Percentiles rank a stretch among this genome's conserved stretches.
These are phyloP conservation scores for Globisporangium solare DNA, from an alignment of 352 stramenopile species.

Conservation along the genomic window DNA sequence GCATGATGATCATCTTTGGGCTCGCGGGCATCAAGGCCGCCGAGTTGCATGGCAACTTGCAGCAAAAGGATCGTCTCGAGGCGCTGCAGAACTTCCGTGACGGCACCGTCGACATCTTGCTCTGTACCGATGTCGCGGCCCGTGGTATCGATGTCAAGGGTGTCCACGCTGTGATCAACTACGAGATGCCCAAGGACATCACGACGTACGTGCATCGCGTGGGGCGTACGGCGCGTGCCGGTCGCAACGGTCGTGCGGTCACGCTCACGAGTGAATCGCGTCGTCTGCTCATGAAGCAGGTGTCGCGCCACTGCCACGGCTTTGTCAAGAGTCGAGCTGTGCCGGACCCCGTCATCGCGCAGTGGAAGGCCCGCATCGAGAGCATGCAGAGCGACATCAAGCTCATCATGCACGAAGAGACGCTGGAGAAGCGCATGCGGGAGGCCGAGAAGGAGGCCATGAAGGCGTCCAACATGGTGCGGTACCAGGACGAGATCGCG, in stretches of 20 bases:
- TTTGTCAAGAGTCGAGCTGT: slow-evolving; percentile 91
- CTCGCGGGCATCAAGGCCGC: slow-evolving; percentile 95
- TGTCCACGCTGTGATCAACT: slow-evolving; percentile 99
- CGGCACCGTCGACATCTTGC: slow-evolving; percentile 93
- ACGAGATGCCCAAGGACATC: slow-evolving; percentile 98
- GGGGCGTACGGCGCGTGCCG: slow-evolving; percentile 96
- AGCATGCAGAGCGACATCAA: slow-evolving; percentile 79
- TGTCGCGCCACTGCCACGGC: slow-evolving; percentile 83
- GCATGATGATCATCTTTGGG: slow-evolving; percentile 96
- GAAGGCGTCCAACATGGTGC: slow-evolving; percentile 87
- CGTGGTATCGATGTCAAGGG: slow-evolving; percentile 97
- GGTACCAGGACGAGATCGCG: slow-evolving; percentile 89
- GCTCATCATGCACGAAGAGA: slow-evolving; percentile 83
- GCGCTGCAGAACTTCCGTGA: slow-evolving; percentile 96
- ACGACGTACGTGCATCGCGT: slow-evolving; percentile 99
- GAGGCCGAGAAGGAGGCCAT: slow-evolving; percentile 87
- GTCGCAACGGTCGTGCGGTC: slow-evolving; percentile 88
- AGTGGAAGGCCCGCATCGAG: slow-evolving; percentile 85
- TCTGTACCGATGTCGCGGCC: slow-evolving; percentile 98
- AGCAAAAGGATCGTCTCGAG: slow-evolving; percentile 94
- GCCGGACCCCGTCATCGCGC: slow-evolving; percentile 80
- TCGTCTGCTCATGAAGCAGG: slow-evolving; percentile 93
- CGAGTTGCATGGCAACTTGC: slow-evolving; percentile 98
- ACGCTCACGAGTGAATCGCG: slow-evolving; percentile 89
- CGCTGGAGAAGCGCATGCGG: slow-evolving; percentile 87